Evolutionary conservation across 495 filamentous ascomycete species (phyloP).

Genomic region (Thozetella sp.): DNA sequence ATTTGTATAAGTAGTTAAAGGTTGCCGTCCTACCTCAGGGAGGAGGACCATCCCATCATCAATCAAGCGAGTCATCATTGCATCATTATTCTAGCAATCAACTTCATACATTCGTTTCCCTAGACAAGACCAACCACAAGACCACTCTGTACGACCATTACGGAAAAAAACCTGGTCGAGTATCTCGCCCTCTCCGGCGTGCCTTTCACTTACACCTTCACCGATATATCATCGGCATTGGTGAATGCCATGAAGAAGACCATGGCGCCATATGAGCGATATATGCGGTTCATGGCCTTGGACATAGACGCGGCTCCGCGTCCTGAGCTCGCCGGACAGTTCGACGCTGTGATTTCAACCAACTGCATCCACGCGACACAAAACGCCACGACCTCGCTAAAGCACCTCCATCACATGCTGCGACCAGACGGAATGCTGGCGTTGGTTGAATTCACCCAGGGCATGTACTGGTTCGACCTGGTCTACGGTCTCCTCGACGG

Average conservation of each 20-base stretch:
- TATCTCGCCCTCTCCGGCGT: no score
- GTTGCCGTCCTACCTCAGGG: no score
- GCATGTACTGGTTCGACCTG: slow-evolving; percentile 45
- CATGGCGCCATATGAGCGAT: slow-evolving; percentile 20
- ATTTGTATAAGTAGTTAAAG: no score
- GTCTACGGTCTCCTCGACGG: slow-evolving; percentile 53
- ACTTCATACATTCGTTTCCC: no score
- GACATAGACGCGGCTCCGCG: slow-evolving; percentile 32
- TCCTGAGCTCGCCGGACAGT: slow-evolving; percentile 14
- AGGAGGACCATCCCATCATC: no score
- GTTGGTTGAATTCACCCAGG: slow-evolving; percentile 44
- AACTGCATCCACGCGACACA: slow-evolving; percentile 48
- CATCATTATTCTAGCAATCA: no score
- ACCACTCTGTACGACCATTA: no score
- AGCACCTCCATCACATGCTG: slow-evolving; percentile 34
- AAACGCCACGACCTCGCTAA: no score
- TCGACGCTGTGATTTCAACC: slow-evolving; percentile 36
- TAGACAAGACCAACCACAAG: no score
- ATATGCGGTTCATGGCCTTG: slow-evolving; percentile 27
- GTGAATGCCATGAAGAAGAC: slow-evolving; percentile 37
- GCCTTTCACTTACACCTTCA: slow-evolving; percentile 46
- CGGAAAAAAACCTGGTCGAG: no score
- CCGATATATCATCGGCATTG: slow-evolving; percentile 36
- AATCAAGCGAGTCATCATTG: no score
- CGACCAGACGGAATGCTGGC: slow-evolving; percentile 39